A percentile compares a stretch with the other conserved stretches of the same genome.
phyloP scores from a whole-genome alignment of 1,284 basidiomycete species.

The Mycena citricolor region DNA sequence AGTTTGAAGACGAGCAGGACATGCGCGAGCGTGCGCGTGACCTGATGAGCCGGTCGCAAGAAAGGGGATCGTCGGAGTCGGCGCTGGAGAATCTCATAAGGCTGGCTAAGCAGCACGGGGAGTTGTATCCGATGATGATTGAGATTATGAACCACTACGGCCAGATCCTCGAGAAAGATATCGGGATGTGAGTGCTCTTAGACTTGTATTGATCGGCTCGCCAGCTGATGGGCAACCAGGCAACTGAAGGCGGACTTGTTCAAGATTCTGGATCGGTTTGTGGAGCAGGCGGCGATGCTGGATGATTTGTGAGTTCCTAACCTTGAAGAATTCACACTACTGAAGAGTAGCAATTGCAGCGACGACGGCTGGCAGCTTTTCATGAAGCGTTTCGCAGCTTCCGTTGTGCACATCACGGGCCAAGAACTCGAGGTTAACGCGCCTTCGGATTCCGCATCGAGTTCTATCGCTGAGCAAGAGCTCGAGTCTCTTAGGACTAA shows the following conservation, averaged over 20 bases:
- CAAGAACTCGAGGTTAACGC: conserved; percentile 57
- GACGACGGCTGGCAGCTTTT: conserved; percentile 66
- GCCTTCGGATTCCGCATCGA: conserved; percentile 42
- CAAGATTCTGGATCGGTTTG: conserved; percentile 63
- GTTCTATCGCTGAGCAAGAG: conserved; percentile 56
- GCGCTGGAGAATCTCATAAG: conserved; percentile 56
- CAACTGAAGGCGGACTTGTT: conserved; percentile 64
- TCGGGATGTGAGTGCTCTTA: conserved; percentile 52
- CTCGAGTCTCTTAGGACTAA: conserved; percentile 57
- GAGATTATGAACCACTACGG: conserved; percentile 56
- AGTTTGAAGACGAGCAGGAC: conserved; percentile 86
- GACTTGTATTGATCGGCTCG: not conserved
- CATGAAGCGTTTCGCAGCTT: conserved; percentile 59
- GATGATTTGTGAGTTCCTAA: conserved; percentile 55
- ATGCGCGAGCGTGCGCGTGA: conserved; percentile 62
- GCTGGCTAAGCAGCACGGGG: conserved; percentile 56
- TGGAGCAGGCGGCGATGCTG: conserved; percentile 60
- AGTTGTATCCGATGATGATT: conserved; percentile 55
- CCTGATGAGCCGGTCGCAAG: conserved; percentile 38
- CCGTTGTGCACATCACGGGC: conserved; percentile 70
- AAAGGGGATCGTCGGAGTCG: conserved; percentile 44
- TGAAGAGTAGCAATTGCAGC: conserved; percentile 36
- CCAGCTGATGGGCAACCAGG: conserved; percentile 36
- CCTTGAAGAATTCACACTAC: conserved; percentile 1
- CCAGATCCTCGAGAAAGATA: conserved; percentile 57